Evolutionary conservation across 2,329 filamentous ascomycete species (phyloP).

Genomic region (Penicillium sp.): DNA sequence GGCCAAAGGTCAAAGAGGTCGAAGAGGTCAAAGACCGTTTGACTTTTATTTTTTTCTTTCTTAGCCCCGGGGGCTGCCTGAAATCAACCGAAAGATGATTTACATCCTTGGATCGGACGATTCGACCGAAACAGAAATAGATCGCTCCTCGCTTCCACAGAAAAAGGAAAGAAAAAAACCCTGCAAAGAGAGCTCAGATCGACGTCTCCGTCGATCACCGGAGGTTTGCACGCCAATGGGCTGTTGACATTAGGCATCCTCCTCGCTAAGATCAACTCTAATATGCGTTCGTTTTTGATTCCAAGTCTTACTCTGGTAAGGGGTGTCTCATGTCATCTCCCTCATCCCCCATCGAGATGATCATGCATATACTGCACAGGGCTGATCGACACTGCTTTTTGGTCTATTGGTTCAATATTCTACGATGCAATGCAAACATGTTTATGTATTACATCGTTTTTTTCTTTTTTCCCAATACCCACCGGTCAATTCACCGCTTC

Average conservation of each 20-base stretch:
- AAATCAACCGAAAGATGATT: conserved; percentile 6
- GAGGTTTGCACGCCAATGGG: conserved; percentile 32
- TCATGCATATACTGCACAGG: not conserved
- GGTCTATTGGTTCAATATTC: conserved; percentile 32
- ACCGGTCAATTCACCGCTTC: not conserved
- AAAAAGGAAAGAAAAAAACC: conserved; percentile 2
- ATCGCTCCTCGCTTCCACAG: conserved; percentile 8
- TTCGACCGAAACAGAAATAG: conserved; percentile 4
- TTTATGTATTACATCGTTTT: not conserved
- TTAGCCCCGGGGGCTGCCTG: not conserved
- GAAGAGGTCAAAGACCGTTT: not conserved
- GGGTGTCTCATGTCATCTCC: not conserved
- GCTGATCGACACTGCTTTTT: not conserved
- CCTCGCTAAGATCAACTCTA: conserved; percentile 25
- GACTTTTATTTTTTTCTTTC: not conserved
- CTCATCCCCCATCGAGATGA: not conserved
- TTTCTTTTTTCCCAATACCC: not conserved
- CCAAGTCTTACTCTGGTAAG: not conserved
- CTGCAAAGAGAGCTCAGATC: conserved; percentile 19
- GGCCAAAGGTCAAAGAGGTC: not conserved
- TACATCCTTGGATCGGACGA: conserved; percentile 14
- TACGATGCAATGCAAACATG: conserved; percentile 16
- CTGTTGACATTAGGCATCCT: conserved; percentile 25
- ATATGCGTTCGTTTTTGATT: conserved; percentile 1
- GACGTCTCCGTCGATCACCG: conserved; percentile 36